These are phyloP conservation scores for Pseudogymnoascus sp. DNA, from an alignment of 2,329 filamentous ascomycete species.

Conservation along the genomic window DNA sequence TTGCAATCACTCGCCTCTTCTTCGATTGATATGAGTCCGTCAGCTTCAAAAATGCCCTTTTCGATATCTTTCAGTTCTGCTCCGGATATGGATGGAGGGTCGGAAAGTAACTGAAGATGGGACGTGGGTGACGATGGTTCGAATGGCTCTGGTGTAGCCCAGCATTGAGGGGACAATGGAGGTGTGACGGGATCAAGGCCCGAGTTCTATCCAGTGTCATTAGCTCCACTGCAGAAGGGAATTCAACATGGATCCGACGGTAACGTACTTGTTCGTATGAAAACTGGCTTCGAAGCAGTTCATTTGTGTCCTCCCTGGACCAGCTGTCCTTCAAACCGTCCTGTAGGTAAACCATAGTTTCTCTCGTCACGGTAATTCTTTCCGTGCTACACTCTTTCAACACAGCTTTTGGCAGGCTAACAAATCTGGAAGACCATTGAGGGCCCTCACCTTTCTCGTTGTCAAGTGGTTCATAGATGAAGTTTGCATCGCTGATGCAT, in stretches of 20 bases:
- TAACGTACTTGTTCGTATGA: slow-evolving; percentile 22
- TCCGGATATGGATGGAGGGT: slow-evolving; percentile 10
- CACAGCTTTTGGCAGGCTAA: slow-evolving; percentile 15
- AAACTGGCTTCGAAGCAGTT: slow-evolving; percentile 17
- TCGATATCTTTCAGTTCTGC: slow-evolving; percentile 23
- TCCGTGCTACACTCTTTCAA: slow-evolving; percentile 22
- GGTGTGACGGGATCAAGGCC: slow-evolving; percentile 25
- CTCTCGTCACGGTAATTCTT: slow-evolving; percentile 23
- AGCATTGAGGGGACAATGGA: slow-evolving; percentile 22
- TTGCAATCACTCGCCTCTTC: not conserved
- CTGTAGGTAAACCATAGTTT: slow-evolving; percentile 21
- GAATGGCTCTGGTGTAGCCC: slow-evolving; percentile 15
- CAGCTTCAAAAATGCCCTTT: slow-evolving; percentile 24
- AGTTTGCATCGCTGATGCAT: slow-evolving; percentile 22
- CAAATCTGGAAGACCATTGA: slow-evolving; percentile 18
- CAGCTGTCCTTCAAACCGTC: slow-evolving; percentile 17
- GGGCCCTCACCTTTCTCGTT: slow-evolving; percentile 24
- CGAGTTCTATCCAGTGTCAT: slow-evolving; percentile 15
- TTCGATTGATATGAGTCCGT: slow-evolving; percentile 14
- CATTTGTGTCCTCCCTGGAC: slow-evolving; percentile 20
- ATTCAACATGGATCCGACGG: not conserved
- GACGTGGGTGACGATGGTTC: slow-evolving; percentile 19
- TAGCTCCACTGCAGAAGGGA: not conserved
- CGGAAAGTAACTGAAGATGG: slow-evolving; percentile 14
- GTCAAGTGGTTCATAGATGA: slow-evolving; percentile 24